Conservation (phyloP, 2,329 filamentous ascomycete species). For the Phialocephala subalpina region DNA sequence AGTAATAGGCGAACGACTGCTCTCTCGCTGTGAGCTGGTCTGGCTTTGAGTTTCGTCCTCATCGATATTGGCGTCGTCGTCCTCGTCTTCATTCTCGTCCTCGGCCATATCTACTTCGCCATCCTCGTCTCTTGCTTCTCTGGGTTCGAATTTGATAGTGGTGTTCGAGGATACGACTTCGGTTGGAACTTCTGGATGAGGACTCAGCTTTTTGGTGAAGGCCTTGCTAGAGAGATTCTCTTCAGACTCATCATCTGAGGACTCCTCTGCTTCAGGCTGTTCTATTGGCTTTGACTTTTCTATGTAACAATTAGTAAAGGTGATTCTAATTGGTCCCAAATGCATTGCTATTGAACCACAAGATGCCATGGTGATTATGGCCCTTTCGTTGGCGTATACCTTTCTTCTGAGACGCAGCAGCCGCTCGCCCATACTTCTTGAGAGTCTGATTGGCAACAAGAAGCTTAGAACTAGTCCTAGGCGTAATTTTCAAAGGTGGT, state of each 20-base stretch:
- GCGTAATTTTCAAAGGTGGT: conserved; percentile 7
- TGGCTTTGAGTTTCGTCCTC: conserved; percentile 34
- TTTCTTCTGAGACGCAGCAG: neutral
- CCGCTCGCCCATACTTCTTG: conserved; percentile 10
- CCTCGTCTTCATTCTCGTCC: conserved; percentile 15
- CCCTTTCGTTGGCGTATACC: neutral
- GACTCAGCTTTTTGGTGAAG: conserved; percentile 1
- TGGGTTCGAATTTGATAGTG: conserved; percentile 6
- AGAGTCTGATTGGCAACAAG: neutral
- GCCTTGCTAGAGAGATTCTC: conserved; percentile 27
- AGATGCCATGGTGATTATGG: neutral
- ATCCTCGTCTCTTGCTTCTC: neutral
- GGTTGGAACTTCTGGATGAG: neutral
- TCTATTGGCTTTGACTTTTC: conserved; percentile 6
- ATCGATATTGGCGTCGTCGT: conserved; percentile 19
- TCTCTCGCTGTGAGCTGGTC: conserved; percentile 37
- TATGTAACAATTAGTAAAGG: neutral
- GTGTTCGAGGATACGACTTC: neutral
- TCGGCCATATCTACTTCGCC: conserved; percentile 13
- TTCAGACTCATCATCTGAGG: conserved; percentile 12
- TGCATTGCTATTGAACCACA: neutral
- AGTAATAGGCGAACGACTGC: conserved; percentile 41
- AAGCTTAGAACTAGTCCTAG: neutral
- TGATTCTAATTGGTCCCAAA: too few species aligned
- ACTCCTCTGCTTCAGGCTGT: neutral